Conservation (phyloP, 495 filamentous ascomycete genomes). For the Xylaria intraflava region DNA sequence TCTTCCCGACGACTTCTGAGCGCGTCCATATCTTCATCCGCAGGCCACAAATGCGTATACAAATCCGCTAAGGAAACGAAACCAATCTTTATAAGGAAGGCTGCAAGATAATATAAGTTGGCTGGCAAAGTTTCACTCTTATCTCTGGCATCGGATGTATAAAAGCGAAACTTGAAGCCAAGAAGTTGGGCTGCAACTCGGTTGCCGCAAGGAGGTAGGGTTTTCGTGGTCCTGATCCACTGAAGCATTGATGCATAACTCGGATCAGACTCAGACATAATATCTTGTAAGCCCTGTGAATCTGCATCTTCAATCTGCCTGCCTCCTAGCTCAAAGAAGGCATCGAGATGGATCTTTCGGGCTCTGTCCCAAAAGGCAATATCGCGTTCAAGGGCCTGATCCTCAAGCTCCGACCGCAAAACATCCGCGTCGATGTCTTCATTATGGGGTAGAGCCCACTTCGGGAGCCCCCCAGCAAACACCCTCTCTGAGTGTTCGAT, state of each 20-base stretch:
- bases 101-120: conserved; percentile 84
- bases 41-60: conserved; percentile 86
- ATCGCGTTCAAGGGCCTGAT: conserved; percentile 58
- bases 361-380: conserved; percentile 73
- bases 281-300: conserved; percentile 39
- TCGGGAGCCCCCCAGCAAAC: conserved; percentile 56
- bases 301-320: conserved; percentile 47
- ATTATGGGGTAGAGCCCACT: conserved; percentile 73
- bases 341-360: conserved; percentile 65
- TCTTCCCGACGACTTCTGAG: conserved; percentile 59
- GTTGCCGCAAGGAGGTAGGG: conserved; percentile 77
- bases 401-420: conserved; percentile 31
- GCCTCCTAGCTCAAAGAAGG: conserved; percentile 82
- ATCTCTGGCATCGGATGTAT: conserved; percentile 64
- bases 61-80: conserved; percentile 94
- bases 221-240: conserved; percentile 75
- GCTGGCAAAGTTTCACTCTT: conserved; percentile 66
- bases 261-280: conserved; percentile 28
- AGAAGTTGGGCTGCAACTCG: conserved; percentile 87
- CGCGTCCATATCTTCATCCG: conserved; percentile 71
- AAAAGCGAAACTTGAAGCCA: conserved; percentile 96
- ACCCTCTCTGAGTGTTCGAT: conserved; percentile 26
- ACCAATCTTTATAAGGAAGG: conserved; percentile 91
- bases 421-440: conserved; percentile 50
- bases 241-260: conserved; percentile 38